Base-by-base conservation (phyloP, 2,329 filamentous ascomycete genomes). In the Pestalotiopsis sp. region DNA sequence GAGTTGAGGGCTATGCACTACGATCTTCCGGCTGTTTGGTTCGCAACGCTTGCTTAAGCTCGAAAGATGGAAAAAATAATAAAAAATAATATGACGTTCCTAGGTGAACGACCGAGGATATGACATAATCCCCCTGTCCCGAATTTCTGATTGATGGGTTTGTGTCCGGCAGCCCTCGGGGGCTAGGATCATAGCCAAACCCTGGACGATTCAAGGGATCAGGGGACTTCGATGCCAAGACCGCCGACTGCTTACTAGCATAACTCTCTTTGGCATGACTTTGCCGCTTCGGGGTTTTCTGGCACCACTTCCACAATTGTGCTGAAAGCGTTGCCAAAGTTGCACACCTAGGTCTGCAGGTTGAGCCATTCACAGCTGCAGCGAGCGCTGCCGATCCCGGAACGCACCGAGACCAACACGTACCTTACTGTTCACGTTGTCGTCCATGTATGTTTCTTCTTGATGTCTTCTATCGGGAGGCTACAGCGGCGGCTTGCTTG, bases 281-380 rank as follows among this genome's bases (percentile, higher is more conserved):
- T 62, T 62, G 14, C 59, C 27, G 7, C 38, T 12, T 36, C 11
- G 27, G 59, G 11, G 3, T 14, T 20, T 14, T 20, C 7, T 40
- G 38, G 62, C 23, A 40, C 62, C 36, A 49, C 62, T 65, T 65
- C 49, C 60, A 65, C 62, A 40, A 65, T 62, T 11, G 31, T 52
- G 27, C 38, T 49, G 20, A 20, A 36, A 40, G 62, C 62, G 27
- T 23, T 25, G 31, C 49, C 31, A 14, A 11, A 14, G 38, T 49
- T 49, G 40, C 40, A 41, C 20, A 20, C 31, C 36, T 40, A 27
- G n/a, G 38, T 36, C 23, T 52, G 36, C 17, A 14, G 11, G 12
- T 36, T 62, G 13, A 62, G n/a, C 17, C 36, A 40, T 60, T 27
- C 57, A 25, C 40, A 45, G 40, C 62, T 65, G 36, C 59, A 36